A percentile compares a stretch with the other conserved stretches of the same genome.
Conservation (phyloP, 768 basidiomycete genomes). For the Boletus pseudo-olivaceus region DNA sequence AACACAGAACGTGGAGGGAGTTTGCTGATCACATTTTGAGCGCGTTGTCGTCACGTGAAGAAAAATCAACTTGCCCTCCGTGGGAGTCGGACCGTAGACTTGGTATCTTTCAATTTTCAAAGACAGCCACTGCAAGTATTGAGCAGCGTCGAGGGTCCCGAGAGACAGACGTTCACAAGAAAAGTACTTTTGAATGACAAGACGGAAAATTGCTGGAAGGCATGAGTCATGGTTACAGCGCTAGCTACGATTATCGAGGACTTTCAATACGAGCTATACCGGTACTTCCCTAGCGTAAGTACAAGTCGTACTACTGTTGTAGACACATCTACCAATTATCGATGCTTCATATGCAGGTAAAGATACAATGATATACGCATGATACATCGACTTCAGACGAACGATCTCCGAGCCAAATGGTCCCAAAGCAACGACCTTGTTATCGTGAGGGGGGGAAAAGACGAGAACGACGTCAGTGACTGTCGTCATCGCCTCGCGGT, state of each 20-base stretch:
- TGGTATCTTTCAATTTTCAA: too few species aligned
- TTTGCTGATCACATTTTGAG: not conserved
- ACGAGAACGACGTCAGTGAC: not conserved
- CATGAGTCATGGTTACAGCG: too few species aligned
- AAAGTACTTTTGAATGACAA: not conserved
- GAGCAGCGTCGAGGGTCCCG: not conserved
- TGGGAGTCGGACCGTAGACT: too few species aligned
- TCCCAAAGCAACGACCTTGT: not conserved
- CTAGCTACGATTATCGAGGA: not conserved
- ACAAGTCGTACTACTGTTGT: too few species aligned
- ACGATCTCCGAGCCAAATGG: not conserved
- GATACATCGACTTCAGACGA: conserved; percentile 5
- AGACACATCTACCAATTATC: not conserved
- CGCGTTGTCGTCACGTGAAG: conserved; percentile 21
- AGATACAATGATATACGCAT: conserved; percentile 2
- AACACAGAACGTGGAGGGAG: too few species aligned
- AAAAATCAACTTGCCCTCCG: conserved; percentile 13
- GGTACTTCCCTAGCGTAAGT: not conserved
- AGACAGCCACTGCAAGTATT: not conserved
- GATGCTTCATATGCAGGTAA: not conserved
- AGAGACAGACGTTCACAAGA: not conserved
- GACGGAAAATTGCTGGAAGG: not conserved
- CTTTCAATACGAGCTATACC: not conserved
- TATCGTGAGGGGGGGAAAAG: not conserved
- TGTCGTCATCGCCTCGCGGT: not conserved